These are phyloP conservation scores for Beauveria scarabaeidicola DNA, from an alignment of 2,329 filamentous ascomycete species.

Conservation along the genomic window DNA sequence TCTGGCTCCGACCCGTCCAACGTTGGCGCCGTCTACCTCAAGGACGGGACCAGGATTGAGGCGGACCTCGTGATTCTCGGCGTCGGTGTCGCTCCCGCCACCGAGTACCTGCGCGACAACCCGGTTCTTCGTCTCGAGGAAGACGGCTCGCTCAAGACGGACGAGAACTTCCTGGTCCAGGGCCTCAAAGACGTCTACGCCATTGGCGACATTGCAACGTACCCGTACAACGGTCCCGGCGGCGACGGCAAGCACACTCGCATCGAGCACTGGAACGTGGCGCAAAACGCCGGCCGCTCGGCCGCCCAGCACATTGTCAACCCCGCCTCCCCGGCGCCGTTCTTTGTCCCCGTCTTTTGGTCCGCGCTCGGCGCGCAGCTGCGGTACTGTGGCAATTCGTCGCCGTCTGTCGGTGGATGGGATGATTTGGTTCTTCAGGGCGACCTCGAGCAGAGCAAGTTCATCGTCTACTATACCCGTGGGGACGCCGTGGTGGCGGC, in stretches of 20 bases:
- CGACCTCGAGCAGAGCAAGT: conserved; percentile 67
- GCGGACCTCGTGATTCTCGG: conserved; percentile 89
- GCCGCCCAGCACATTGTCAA: conserved; percentile 71
- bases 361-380: conserved; percentile 83
- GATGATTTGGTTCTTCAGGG: conserved; percentile 80
- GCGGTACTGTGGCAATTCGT: conserved; percentile 85
- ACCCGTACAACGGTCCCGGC: conserved; percentile 86
- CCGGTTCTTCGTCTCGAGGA: conserved; percentile 59
- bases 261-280: conserved; percentile 98
- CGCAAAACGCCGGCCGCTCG: conserved; percentile 79
- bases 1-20: conserved; percentile 57
- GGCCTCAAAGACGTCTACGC: conserved; percentile 81
- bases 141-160: conserved; percentile 78
- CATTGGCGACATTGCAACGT: conserved; percentile 90
- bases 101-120: conserved; percentile 71
- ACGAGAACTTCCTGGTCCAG: conserved; percentile 69
- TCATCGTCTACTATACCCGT: conserved; percentile 81
- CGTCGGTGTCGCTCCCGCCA: conserved; percentile 80
- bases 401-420: conserved; percentile 50
- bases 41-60: conserved; percentile 75
- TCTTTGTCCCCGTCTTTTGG: conserved; percentile 95
- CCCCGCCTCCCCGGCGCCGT: conserved; percentile 50
- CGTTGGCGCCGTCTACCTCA: conserved; percentile 73
- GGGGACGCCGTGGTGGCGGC: conserved; percentile 84
- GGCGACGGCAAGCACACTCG: conserved; percentile 64